Evolutionary conservation across 306 rosid genomes (phyloP).

Genomic region (Benincasa hispida): DNA sequence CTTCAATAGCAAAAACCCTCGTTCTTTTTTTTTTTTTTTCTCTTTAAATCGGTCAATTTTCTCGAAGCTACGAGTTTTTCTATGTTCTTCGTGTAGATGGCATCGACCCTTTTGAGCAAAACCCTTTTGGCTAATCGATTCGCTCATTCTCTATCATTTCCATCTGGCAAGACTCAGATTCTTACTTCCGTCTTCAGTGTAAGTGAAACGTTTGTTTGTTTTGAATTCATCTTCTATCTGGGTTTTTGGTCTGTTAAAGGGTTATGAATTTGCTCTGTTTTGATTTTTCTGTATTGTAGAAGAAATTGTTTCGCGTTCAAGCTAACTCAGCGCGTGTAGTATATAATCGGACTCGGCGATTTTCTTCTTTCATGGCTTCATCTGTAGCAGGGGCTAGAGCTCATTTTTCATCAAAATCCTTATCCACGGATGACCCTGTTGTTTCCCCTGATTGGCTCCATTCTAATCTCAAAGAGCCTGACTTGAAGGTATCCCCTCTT

Average conservation of each 20-base stretch:
- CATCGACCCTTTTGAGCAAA: constrained; percentile 48
- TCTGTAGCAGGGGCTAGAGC: constrained; percentile 35
- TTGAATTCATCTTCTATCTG: background rate
- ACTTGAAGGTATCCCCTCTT: constrained; percentile 51
- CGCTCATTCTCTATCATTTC: constrained; percentile 27
- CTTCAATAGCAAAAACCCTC: background rate
- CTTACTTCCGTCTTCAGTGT: constrained; percentile 41
- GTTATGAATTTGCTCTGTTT: background rate
- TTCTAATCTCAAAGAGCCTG: constrained; percentile 63
- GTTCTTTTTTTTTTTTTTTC: background rate
- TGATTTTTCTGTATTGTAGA: constrained; percentile 29
- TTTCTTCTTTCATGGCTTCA: constrained; percentile 51
- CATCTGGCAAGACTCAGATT: constrained; percentile 31
- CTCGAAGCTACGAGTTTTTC: background rate
- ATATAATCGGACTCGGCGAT: constrained; percentile 19
- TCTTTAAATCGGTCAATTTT: background rate
- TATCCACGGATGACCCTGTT: constrained; percentile 58
- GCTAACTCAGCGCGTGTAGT: constrained; percentile 22
- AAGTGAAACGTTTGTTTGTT: constrained; percentile 18
- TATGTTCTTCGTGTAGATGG: constrained; percentile 42
- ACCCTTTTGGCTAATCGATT: constrained; percentile 38
- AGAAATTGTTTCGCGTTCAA: constrained; percentile 19
- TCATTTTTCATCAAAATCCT: constrained; percentile 45
- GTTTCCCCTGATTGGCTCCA: constrained; percentile 91
- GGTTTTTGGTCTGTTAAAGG: background rate